Percentiles rank a stretch among this genome's conserved stretches.
Evolutionary conservation across 2,329 filamentous ascomycete genomes (phyloP).

Genomic region (Fusarium tupiense): DNA sequence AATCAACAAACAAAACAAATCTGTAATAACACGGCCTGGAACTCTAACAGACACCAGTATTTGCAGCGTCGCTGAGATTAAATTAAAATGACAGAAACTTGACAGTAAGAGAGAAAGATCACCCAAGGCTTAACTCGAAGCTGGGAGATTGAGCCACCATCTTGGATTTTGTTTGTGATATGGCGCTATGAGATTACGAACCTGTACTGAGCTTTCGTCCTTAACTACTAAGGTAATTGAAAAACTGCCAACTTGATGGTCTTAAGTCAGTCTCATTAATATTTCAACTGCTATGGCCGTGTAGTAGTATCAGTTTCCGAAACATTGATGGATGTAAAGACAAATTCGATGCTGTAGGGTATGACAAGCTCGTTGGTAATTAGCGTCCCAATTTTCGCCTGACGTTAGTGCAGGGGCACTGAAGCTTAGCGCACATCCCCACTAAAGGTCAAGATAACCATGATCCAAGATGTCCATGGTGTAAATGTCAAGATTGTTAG

Average conservation of each 20-base stretch:
- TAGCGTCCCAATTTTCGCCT: background rate
- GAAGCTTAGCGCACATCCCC: too few species aligned
- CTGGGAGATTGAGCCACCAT: accelerated
- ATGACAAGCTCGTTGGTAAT: background rate
- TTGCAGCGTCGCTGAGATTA: too few species aligned
- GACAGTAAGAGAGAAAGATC: accelerated
- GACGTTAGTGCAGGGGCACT: background rate
- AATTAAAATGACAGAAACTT: accelerated
- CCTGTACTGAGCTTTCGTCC: accelerated
- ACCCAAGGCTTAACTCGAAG: accelerated
- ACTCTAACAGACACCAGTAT: slow-evolving; percentile 22
- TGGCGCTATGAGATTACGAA: accelerated
- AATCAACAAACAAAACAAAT: background rate
- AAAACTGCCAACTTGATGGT: accelerated
- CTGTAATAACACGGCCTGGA: slow-evolving; percentile 50
- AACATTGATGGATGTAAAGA: background rate
- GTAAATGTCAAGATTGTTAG: too few species aligned
- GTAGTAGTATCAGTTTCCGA: accelerated
- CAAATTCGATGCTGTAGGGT: background rate
- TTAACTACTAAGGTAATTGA: accelerated
- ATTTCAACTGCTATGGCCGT: accelerated
- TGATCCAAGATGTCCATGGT: background rate
- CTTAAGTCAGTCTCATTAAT: accelerated
- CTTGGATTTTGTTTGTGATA: accelerated
- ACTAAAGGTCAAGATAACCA: background rate